Conservation (phyloP, 441 rosid species). For the Macaranga tanarius region DNA sequence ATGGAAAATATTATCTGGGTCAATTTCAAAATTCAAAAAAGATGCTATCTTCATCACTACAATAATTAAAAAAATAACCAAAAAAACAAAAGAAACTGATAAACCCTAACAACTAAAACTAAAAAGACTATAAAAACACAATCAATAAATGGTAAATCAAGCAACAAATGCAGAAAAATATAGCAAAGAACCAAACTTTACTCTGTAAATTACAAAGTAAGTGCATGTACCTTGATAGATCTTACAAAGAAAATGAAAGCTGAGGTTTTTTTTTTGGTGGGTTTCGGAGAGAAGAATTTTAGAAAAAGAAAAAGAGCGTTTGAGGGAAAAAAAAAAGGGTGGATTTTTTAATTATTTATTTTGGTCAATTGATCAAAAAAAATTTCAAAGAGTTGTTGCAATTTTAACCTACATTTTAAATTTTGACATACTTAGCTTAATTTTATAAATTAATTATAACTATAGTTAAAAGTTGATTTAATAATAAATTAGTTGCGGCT, state of each 20-base stretch:
- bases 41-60: constrained; percentile 2
- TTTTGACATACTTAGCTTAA: too few relatives aligned
- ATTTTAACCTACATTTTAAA: too few relatives aligned
- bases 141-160: constrained; percentile 12
- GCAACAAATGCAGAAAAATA: background rate
- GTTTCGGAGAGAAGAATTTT: constrained; percentile 25
- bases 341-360: too few relatives aligned
- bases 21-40: constrained; percentile 29
- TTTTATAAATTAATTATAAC: too few relatives aligned
- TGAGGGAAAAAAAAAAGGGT: background rate
- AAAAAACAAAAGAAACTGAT: constrained; percentile 4
- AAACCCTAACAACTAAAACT: constrained; percentile 35
- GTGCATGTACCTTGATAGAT: constrained; percentile 40
- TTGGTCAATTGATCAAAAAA: too few relatives aligned
- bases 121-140: background rate
- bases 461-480: too few relatives aligned
- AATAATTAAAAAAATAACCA: background rate
- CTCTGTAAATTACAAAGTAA: constrained; percentile 1
- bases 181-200: constrained; percentile 14
- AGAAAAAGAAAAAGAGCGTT: constrained; percentile 1
- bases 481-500: too few relatives aligned
- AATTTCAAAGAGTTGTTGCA: too few relatives aligned
- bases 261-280: constrained; percentile 2
- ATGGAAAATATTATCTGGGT: constrained; percentile 34
- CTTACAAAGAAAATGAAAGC: constrained; percentile 22